A percentile compares a stretch with the other conserved stretches of the same genome.
These are phyloP conservation scores for Solanum hybrid DNA, from an alignment of 305 asterid genomes.

Conservation along the genomic window DNA sequence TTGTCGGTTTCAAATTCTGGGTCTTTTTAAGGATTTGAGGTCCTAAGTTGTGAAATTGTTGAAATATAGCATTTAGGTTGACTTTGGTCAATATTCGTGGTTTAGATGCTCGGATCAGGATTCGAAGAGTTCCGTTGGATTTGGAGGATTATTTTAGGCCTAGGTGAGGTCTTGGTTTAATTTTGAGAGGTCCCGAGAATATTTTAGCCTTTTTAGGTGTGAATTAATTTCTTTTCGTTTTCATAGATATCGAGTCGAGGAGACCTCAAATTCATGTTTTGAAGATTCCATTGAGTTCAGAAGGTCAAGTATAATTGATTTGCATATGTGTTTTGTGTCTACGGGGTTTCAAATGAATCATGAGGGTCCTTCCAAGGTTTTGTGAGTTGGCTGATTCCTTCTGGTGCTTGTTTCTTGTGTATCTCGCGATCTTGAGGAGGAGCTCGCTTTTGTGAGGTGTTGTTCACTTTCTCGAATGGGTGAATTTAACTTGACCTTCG, in stretches of 20 bases:
- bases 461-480: not conserved
- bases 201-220: not conserved
- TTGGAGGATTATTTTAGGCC: not conserved
- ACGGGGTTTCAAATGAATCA: not conserved
- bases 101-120: not conserved
- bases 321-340: not conserved
- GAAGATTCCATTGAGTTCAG: too few species aligned
- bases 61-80: not conserved
- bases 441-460: not conserved
- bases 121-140: not conserved
- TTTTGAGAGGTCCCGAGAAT: not conserved
- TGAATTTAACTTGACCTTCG: not conserved
- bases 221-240: too few species aligned
- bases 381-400: not conserved
- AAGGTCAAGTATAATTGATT: not conserved
- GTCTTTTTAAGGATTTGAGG: not conserved
- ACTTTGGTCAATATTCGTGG: not conserved
- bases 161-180: not conserved
- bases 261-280: not conserved
- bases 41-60: not conserved
- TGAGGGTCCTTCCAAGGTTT: not conserved
- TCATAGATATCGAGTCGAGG: not conserved
- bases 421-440: not conserved
- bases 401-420: not conserved
- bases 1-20: too few species aligned